phyloP scores from a whole-genome alignment of 2,329 filamentous ascomycete genomes.

The Penicillium sp. region DNA sequence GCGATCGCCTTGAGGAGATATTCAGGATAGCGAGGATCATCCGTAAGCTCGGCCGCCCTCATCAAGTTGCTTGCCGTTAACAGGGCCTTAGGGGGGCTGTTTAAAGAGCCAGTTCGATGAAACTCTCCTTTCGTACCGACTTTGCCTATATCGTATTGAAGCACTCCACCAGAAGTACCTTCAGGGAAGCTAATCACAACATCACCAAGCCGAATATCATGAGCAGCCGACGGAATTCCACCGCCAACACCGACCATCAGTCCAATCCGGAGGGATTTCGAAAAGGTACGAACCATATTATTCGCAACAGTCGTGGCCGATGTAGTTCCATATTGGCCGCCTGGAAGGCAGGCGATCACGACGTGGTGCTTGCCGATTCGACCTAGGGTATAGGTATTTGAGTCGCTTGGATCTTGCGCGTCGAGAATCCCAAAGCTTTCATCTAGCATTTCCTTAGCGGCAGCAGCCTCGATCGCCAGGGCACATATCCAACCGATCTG shows the following conservation, averaged over 20 bases:
- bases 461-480: not conserved
- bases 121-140: not conserved
- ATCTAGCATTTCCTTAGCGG: not conserved
- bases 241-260: slow-evolving; percentile 20
- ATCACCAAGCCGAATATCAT: not conserved
- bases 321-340: slow-evolving; percentile 15
- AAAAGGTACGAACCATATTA: slow-evolving; percentile 22
- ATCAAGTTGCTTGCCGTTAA: not conserved
- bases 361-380: slow-evolving; percentile 22
- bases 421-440: slow-evolving; percentile 19
- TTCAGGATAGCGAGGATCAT: not conserved
- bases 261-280: slow-evolving; percentile 19
- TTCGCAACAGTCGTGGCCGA: slow-evolving; percentile 18
- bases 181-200: not conserved
- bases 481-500: not conserved
- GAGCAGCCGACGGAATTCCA: not conserved
- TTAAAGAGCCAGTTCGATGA: not conserved
- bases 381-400: slow-evolving; percentile 24
- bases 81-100: not conserved
- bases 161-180: not conserved
- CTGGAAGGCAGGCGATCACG: slow-evolving; percentile 22
- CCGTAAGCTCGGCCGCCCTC: not conserved
- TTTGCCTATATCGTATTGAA: not conserved
- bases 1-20: not conserved
- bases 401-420: slow-evolving; percentile 16